Conservation (phyloP, 768 basidiomycete species). For the Lentinula guzmanii region DNA sequence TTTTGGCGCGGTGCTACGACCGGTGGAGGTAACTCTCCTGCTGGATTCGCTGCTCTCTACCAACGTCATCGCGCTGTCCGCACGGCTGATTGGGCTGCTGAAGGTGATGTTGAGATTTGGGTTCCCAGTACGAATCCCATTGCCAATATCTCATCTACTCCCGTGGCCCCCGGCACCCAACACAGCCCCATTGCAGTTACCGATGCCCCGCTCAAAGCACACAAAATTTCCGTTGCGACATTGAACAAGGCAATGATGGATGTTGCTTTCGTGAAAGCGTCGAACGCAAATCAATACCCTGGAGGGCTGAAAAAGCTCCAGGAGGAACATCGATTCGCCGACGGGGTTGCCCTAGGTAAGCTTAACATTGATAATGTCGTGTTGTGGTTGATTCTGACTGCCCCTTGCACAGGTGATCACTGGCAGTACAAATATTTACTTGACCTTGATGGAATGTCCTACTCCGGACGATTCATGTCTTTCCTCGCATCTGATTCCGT, state of each 20-base stretch:
- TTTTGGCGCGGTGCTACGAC: slow-evolving; percentile 98
- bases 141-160: neutral
- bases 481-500: slow-evolving; percentile 59
- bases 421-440: slow-evolving; percentile 71
- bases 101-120: slow-evolving; percentile 31
- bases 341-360: slow-evolving; percentile 73
- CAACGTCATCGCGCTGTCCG: slow-evolving; percentile 89
- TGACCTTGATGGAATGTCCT: slow-evolving; percentile 75
- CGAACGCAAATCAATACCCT: slow-evolving; percentile 66
- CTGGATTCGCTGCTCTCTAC: slow-evolving; percentile 76
- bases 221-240: slow-evolving; percentile 29
- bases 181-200: neutral
- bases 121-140: neutral
- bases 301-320: slow-evolving; percentile 65
- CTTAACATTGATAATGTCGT: too few relatives aligned
- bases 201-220: neutral
- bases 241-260: slow-evolving; percentile 67
- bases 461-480: slow-evolving; percentile 63
- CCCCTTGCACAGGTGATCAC: slow-evolving; percentile 28
- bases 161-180: neutral
- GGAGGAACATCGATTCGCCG: slow-evolving; percentile 60
- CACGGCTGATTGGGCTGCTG: slow-evolving; percentile 39
- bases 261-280: slow-evolving; percentile 50
- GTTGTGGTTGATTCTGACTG: too few relatives aligned
- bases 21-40: slow-evolving; percentile 85